These are phyloP conservation scores for Chaetomium globosum DNA, from an alignment of 2,329 filamentous ascomycete genomes.

Conservation along the genomic window DNA sequence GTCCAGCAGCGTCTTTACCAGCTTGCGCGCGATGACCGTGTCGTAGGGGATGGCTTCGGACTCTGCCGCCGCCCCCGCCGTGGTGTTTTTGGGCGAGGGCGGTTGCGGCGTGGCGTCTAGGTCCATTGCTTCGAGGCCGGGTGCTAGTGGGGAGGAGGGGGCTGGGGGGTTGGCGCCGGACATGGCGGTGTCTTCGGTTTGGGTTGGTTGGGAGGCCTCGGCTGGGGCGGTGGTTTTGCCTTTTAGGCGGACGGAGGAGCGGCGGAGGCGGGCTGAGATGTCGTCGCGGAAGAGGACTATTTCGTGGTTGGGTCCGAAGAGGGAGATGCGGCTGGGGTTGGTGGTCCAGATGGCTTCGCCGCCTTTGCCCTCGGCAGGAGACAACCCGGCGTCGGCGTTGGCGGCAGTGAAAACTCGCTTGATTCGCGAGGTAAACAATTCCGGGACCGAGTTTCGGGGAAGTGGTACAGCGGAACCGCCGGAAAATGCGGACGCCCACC, in stretches of 20 bases:
- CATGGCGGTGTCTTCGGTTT: conserved; percentile 43
- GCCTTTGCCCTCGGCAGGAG: conserved; percentile 49
- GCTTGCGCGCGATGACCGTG: conserved; percentile 65
- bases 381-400: conserved; percentile 66
- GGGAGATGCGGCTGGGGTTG: conserved; percentile 78
- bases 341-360: conserved; percentile 85
- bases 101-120: conserved; percentile 42
- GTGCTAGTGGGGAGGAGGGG: conserved; percentile 29
- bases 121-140: conserved; percentile 45
- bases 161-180: conserved; percentile 37
- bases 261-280: conserved; percentile 74
- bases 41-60: conserved; percentile 49
- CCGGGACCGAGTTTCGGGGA: conserved; percentile 73
- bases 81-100: background rate
- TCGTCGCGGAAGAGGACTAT: conserved; percentile 87
- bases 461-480: conserved; percentile 71
- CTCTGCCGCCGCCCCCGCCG: background rate
- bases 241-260: conserved; percentile 74
- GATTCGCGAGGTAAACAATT: conserved; percentile 86
- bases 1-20: conserved; percentile 89
- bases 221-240: conserved; percentile 34
- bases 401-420: conserved; percentile 77
- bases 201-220: conserved; percentile 37
- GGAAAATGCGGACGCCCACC: conserved; percentile 88
- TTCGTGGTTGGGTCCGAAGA: conserved; percentile 88